Evolutionary conservation across 169 alveolate species (phyloP).

Genomic region (Prorocentrum cordatum): DNA sequence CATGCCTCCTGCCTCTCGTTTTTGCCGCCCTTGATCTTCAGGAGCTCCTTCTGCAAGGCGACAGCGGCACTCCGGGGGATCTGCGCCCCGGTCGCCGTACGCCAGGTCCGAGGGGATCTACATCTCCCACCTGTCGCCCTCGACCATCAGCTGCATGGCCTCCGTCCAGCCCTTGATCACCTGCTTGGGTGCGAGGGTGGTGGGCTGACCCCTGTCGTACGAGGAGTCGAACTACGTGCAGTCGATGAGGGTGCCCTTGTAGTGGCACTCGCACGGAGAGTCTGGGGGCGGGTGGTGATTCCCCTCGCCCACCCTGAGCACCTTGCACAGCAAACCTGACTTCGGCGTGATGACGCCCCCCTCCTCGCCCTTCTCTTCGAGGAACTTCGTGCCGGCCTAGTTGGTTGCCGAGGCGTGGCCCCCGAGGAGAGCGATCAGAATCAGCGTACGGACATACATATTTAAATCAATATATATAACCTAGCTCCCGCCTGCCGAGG

Average conservation of each 20-base stretch:
- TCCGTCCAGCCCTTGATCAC: not conserved
- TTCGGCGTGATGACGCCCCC: not conserved
- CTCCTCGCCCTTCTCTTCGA: too few species aligned
- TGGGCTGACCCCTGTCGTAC: conserved; percentile 17
- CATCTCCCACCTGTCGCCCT: conserved; percentile 67
- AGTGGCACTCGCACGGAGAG: conserved; percentile 55
- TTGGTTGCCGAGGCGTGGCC: too few species aligned
- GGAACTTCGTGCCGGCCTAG: too few species aligned
- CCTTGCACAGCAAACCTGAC: not conserved
- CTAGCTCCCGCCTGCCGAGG: too few species aligned
- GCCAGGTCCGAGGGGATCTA: conserved; percentile 58
- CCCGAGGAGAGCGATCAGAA: too few species aligned
- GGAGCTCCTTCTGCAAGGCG: not conserved
- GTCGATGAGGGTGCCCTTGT: not conserved
- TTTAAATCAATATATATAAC: too few species aligned
- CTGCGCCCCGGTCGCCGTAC: not conserved
- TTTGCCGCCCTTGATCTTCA: conserved; percentile 21
- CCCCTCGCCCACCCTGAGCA: conserved; percentile 31
- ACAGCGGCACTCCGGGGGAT: not conserved
- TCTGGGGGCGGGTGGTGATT: conserved; percentile 23
- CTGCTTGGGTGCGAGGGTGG: conserved; percentile 43
- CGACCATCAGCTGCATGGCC: conserved; percentile 67
- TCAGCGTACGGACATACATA: too few species aligned
- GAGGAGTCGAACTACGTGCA: conserved; percentile 44
- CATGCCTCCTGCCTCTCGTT: too few species aligned